Evolutionary conservation across 305 asterid genomes (phyloP), one percentile per base, ranked within the genome.

Genomic region (Fraxinus nigra): DNA sequence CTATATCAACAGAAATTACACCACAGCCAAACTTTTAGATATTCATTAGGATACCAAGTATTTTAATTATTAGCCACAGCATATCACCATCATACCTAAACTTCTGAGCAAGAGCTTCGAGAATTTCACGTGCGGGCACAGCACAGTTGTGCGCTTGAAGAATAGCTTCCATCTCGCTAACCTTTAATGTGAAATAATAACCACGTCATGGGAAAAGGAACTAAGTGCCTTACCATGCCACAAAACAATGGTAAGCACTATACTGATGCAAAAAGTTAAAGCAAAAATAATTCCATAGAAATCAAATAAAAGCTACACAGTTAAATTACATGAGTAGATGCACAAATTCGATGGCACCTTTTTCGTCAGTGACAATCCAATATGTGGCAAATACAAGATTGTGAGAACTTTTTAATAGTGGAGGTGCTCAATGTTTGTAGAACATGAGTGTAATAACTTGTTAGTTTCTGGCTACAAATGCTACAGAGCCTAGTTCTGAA

Each of bases 111-210:
- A 95, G 93, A 85, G 92, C 86, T 24, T 85, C 92, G 1, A 93
- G 95, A 85, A 92, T 73, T 85, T 95, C 97, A 5, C 94, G 97
- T 10, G 90, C 54, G 4, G 98, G 98, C 77, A 95, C 91, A 63
- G 87, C 80, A 76, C 80, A 86, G 73, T 90, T 85, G 89, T 95
- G 97, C 54, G 92, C 98, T 84, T 90, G 95, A 85, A 95, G 84
- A 75, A 91, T 88, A 78, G 91, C 84, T 83, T 95, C 98, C 98
- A 95, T 95, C 87, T 95, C 98, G 20, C 90, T 91, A 75, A 95
- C 97, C 98, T 95, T 84, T 72, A 20, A 76, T 61, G 38, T 73
- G 26, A 40, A 38, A 24, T 11, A 7, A 10, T 11, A 37, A 14
- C 9, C 16, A 9, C 22, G 35, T 34, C 51, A 30, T n/a, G 4